Evolutionary conservation across 2,329 filamentous ascomycete genomes (phyloP).

Genomic region (Rhynchosporium secalis): DNA sequence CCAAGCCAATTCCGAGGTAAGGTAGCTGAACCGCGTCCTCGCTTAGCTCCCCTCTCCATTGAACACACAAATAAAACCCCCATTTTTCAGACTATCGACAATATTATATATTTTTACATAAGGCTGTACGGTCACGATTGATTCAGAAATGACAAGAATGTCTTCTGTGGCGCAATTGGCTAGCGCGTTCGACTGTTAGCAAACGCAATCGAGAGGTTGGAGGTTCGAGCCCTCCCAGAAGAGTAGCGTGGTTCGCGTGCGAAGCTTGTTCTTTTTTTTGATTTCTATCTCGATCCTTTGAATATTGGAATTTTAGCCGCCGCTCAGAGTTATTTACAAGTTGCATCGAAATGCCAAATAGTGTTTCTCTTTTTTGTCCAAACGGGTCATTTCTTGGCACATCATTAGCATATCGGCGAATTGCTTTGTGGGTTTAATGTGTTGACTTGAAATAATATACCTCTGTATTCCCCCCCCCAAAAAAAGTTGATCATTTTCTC

Average conservation of each 20-base stretch:
- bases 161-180: conserved; percentile 18
- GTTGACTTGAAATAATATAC: no score
- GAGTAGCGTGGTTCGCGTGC: background rate
- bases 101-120: background rate
- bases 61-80: background rate
- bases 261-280: background rate
- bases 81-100: background rate
- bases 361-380: no score
- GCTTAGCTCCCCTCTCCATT: background rate
- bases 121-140: background rate
- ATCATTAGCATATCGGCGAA: no score
- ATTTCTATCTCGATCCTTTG: background rate
- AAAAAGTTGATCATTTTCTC: no score
- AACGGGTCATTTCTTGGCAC: no score
- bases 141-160: background rate
- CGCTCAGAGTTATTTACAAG: no score
- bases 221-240: conserved; percentile 14
- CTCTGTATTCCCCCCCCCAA: no score
- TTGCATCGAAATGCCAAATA: no score
- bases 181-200: conserved; percentile 16
- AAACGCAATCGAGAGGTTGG: background rate
- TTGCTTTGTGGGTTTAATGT: no score
- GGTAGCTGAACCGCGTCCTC: background rate
- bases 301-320: no score
- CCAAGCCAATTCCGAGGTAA: background rate